Evolutionary conservation across 805 yeast species (phyloP).

Genomic region (Candida schatavii): DNA sequence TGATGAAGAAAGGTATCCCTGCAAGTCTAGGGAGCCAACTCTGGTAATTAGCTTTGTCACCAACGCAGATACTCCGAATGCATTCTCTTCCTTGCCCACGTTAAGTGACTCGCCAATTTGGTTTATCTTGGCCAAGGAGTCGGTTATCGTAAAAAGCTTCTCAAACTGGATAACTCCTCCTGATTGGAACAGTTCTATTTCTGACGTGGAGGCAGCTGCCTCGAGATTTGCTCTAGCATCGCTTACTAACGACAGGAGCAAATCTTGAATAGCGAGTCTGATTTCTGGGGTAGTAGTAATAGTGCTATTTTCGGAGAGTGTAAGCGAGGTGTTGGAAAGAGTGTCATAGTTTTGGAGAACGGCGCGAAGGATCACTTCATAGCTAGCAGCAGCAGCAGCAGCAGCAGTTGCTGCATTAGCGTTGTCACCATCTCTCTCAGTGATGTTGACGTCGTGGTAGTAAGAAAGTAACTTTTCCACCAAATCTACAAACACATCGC

Average conservation of each 20-base stretch:
- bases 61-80: conserved; percentile 5
- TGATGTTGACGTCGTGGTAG: conserved; percentile 14
- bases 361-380: conserved; percentile 12
- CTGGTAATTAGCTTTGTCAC: neutral
- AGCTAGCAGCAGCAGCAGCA: no score
- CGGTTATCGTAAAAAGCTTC: neutral
- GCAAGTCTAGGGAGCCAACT: conserved; percentile 17
- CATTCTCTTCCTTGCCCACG: conserved; percentile 11
- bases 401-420: no score
- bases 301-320: neutral
- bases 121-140: conserved; percentile 21
- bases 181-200: conserved; percentile 8
- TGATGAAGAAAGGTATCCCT: conserved; percentile 18
- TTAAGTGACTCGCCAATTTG: conserved; percentile 25
- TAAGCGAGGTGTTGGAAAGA: neutral
- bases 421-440: conserved; percentile 5
- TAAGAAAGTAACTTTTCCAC: conserved; percentile 21
- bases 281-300: conserved; percentile 10
- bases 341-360: conserved; percentile 11
- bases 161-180: conserved; percentile 9
- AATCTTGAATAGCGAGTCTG: conserved; percentile 21
- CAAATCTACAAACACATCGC: conserved; percentile 26
- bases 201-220: conserved; percentile 1
- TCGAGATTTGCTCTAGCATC: conserved; percentile 15
- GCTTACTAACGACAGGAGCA: conserved; percentile 21